phyloP scores from a whole-genome alignment of 2,329 filamentous ascomycete species.

The Colletotrichum navitas region DNA sequence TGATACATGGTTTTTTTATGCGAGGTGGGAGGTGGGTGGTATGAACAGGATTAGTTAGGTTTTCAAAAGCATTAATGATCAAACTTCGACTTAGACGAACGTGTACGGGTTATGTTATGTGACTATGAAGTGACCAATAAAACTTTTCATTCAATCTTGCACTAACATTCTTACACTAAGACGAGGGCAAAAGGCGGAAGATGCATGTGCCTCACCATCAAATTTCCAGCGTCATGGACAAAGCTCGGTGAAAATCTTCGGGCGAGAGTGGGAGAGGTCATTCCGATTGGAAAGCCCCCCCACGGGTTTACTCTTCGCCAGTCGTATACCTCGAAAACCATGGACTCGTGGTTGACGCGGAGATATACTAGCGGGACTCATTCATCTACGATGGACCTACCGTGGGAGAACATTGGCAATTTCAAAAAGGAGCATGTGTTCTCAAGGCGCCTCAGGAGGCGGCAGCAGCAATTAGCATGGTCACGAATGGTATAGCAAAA shows the following conservation, averaged over 20 bases:
- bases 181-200: too few species aligned
- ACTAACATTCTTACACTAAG: neutral
- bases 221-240: constrained; percentile 78
- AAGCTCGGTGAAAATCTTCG: constrained; percentile 81
- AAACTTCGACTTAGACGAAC: neutral
- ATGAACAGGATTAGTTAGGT: constrained; percentile 16
- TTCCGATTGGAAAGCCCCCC: constrained; percentile 56
- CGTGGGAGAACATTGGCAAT: constrained; percentile 44
- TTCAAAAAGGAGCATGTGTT: constrained; percentile 8
- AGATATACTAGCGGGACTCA: constrained; percentile 84
- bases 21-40: neutral
- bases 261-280: constrained; percentile 73
- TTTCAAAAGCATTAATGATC: constrained; percentile 14
- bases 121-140: neutral
- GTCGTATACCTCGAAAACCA: constrained; percentile 94
- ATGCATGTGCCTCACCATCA: constrained; percentile 84
- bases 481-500: constrained; percentile 30
- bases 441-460: neutral
- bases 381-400: constrained; percentile 22
- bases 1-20: neutral
- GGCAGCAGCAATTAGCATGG: constrained; percentile 22
- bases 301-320: constrained; percentile 82
- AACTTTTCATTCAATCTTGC: neutral
- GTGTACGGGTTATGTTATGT: neutral
- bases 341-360: constrained; percentile 79